phyloP scores from a whole-genome alignment of 2,329 filamentous ascomycete genomes.

The Phyllosticta citriasiana region DNA sequence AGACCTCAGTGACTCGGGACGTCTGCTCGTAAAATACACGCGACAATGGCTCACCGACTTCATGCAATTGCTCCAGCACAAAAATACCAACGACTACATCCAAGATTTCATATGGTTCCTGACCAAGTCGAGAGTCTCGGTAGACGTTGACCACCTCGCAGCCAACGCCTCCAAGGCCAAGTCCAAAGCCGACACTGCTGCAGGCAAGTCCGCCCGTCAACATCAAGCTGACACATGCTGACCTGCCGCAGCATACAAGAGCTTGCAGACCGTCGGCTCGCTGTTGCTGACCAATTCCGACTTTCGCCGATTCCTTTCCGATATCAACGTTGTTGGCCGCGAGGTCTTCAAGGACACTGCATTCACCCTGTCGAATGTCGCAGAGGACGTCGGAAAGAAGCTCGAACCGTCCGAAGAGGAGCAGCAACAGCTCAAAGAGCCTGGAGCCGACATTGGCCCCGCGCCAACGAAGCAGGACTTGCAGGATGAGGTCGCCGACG shows the following conservation, averaged over 20 bases:
- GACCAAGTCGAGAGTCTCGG: constrained; percentile 57
- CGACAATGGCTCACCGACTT: constrained; percentile 69
- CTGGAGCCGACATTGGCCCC: constrained; percentile 40
- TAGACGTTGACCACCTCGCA: constrained; percentile 57
- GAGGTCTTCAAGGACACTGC: constrained; percentile 84
- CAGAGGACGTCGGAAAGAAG: constrained; percentile 62
- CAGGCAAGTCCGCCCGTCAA: constrained; percentile 41
- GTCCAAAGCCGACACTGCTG: constrained; percentile 59
- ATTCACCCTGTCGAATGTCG: constrained; percentile 64
- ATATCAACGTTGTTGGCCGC: constrained; percentile 66
- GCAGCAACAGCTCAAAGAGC: constrained; percentile 43
- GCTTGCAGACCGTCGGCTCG: constrained; percentile 70
- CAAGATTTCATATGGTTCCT: constrained; percentile 89
- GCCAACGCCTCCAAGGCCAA: constrained; percentile 52
- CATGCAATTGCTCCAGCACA: constrained; percentile 71
- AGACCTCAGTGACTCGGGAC: constrained; percentile 68
- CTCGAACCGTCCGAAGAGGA: constrained; percentile 60
- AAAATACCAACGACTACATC: constrained; percentile 75
- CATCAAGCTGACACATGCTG: constrained; percentile 11
- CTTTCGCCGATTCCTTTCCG: constrained; percentile 76
- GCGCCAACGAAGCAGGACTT: constrained; percentile 55
- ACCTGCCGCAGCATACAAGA: constrained; percentile 56
- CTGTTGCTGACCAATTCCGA: constrained; percentile 84
- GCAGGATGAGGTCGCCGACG: constrained; percentile 35
- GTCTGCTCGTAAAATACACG: constrained; percentile 58